Percentiles rank a stretch among this genome's conserved stretches.
phyloP scores from a whole-genome alignment of 2,329 filamentous ascomycete species.

The Colletotrichum spinosum region DNA sequence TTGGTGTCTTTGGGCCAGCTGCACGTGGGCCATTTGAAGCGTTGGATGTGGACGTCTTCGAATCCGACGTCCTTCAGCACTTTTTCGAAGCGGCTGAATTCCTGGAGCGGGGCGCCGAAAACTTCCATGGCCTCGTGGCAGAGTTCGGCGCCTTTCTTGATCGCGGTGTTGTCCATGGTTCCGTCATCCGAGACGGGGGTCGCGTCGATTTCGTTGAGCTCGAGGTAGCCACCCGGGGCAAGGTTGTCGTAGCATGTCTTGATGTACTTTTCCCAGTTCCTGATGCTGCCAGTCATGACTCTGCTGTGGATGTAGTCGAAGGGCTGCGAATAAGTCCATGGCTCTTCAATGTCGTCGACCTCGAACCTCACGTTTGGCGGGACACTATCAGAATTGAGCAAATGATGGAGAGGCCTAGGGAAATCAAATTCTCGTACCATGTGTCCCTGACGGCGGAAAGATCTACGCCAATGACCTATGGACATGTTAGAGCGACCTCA shows the following conservation, averaged over 20 bases:
- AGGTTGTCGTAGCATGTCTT: conserved; percentile 47
- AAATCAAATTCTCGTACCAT: conserved; percentile 44
- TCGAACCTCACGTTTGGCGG: conserved; percentile 63
- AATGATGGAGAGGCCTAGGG: conserved; percentile 59
- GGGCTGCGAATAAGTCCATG: conserved; percentile 50
- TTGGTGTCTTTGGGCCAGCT: conserved; percentile 45
- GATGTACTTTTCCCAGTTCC: conserved; percentile 40
- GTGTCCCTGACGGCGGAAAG: conserved; percentile 53
- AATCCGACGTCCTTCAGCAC: conserved; percentile 69
- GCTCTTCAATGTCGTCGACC: conserved; percentile 53
- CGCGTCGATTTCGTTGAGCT: conserved; percentile 71
- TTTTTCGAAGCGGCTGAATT: conserved; percentile 57
- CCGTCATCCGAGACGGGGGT: background rate
- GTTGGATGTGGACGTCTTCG: background rate
- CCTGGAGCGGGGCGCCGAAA: background rate
- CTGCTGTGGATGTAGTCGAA: conserved; percentile 43
- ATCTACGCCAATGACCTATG: conserved; percentile 51
- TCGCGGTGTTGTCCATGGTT: background rate
- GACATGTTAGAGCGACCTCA: rapidly evolving
- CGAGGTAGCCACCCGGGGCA: conserved; percentile 54
- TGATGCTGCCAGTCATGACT: conserved; percentile 44
- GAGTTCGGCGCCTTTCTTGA: background rate
- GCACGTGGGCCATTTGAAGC: conserved; percentile 45
- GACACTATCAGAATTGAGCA: conserved; percentile 45
- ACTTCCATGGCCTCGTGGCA: background rate